A percentile compares a stretch with the other conserved stretches of the same genome.
phyloP scores from a whole-genome alignment of 2,329 filamentous ascomycete species.

The Aspergillus quadrilineatus region DNA sequence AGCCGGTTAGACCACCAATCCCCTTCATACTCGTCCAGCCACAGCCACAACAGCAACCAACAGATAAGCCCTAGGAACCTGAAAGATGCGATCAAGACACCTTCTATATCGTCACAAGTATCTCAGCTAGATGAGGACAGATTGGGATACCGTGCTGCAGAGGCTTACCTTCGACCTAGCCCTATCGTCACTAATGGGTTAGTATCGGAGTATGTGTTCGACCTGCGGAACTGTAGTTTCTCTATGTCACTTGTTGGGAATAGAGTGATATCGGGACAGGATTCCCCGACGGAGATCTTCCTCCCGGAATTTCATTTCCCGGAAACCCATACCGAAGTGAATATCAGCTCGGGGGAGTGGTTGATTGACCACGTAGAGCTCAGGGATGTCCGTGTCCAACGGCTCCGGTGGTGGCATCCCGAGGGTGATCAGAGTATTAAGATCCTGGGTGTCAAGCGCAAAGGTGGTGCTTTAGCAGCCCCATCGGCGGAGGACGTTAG shows the following conservation, averaged over 20 bases:
- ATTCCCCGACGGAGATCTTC: constrained; percentile 76
- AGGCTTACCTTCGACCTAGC: constrained; percentile 86
- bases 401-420: constrained; percentile 88
- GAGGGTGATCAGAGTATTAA: constrained; percentile 78
- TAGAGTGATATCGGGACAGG: constrained; percentile 56
- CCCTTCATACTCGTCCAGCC: constrained; percentile 56
- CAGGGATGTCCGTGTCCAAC: constrained; percentile 68
- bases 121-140: constrained; percentile 59
- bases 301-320: constrained; percentile 93
- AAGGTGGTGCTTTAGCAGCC: constrained; percentile 35
- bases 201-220: constrained; percentile 72
- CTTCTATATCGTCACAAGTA: constrained; percentile 57
- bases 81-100: constrained; percentile 63
- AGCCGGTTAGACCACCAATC: constrained; percentile 42
- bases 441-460: constrained; percentile 71
- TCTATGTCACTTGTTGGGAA: constrained; percentile 66
- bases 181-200: constrained; percentile 73
- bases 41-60: constrained; percentile 40
- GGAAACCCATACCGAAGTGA: constrained; percentile 66
- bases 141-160: constrained; percentile 81
- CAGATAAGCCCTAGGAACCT: constrained; percentile 74
- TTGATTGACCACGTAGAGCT: constrained; percentile 73
- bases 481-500: constrained; percentile 70
- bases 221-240: constrained; percentile 76
- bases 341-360: constrained; percentile 86